Evolutionary conservation across 352 stramenopile species (phyloP).

Genomic region (Phytopythium delawarense): DNA sequence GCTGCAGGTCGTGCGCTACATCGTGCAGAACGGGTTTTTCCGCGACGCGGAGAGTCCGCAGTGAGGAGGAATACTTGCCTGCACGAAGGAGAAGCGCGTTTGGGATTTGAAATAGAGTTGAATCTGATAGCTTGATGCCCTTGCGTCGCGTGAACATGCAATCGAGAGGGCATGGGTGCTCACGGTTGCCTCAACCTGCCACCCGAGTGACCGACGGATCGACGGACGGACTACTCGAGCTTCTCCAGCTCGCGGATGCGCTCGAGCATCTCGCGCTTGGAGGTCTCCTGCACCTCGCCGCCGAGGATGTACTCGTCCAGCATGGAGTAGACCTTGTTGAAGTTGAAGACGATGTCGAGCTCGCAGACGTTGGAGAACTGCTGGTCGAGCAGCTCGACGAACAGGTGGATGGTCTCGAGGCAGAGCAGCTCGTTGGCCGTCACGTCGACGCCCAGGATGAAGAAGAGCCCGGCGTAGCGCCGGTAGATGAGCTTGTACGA

Average conservation of each 20-base stretch:
- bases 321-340: slow-evolving; percentile 95
- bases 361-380: slow-evolving; percentile 99
- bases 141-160: neutral
- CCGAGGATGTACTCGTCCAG: slow-evolving; percentile 94
- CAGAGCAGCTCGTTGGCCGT: slow-evolving; percentile 97
- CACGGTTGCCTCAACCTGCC: neutral
- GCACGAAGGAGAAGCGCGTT: neutral
- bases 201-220: neutral
- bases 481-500: slow-evolving; percentile 99
- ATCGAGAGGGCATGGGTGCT: neutral
- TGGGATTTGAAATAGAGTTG: neutral
- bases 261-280: slow-evolving; percentile 91
- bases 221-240: slow-evolving; percentile 50
- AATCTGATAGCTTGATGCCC: neutral
- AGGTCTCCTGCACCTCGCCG: slow-evolving; percentile 92
- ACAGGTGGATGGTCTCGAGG: slow-evolving; percentile 98
- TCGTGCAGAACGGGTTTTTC: slow-evolving; percentile 63
- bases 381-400: slow-evolving; percentile 97
- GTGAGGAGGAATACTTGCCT: neutral
- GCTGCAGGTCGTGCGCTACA: slow-evolving; percentile 68
- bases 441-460: slow-evolving; percentile 96
- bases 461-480: slow-evolving; percentile 98
- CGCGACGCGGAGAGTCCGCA: neutral
- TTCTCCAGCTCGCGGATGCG: slow-evolving; percentile 91
- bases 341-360: slow-evolving; percentile 95